These are phyloP conservation scores for Abrus pulchellus DNA, from an alignment of 306 rosid genomes.

Conservation along the genomic window DNA sequence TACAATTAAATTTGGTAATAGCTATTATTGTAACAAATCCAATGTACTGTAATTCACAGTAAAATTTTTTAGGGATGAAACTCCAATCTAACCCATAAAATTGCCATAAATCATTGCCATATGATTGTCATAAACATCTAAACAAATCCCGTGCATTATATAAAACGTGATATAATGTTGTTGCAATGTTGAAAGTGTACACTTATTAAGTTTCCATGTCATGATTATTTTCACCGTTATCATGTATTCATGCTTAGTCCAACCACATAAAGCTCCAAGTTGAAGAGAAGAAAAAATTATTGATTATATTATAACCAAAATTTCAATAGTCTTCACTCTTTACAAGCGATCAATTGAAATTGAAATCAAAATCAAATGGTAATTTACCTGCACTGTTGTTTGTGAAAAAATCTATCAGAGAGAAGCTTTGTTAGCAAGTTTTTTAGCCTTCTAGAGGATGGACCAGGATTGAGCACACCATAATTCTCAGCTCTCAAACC, in stretches of 20 bases:
- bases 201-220: not conserved
- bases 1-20: too few relatives aligned
- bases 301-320: slow-evolving; percentile 30
- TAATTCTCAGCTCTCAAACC: slow-evolving; percentile 57
- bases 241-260: not conserved
- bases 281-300: not conserved
- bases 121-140: too few relatives aligned
- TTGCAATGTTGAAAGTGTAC: not conserved
- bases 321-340: slow-evolving; percentile 36
- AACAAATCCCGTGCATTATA: not conserved
- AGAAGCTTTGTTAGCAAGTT: slow-evolving; percentile 59
- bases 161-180: not conserved
- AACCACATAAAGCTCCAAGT: not conserved
- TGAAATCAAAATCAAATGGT: slow-evolving; percentile 15
- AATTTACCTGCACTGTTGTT: slow-evolving; percentile 73
- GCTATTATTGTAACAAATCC: too few relatives aligned
- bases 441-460: slow-evolving; percentile 74
- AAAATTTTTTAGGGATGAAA: too few relatives aligned
- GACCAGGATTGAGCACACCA: slow-evolving; percentile 76
- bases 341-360: slow-evolving; percentile 30
- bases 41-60: too few relatives aligned
- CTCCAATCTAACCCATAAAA: too few relatives aligned
- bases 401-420: slow-evolving; percentile 54
- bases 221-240: not conserved
- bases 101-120: too few relatives aligned